These are phyloP conservation scores for Pythium aristosporum DNA, from an alignment of 352 stramenopile species.

Conservation along the genomic window DNA sequence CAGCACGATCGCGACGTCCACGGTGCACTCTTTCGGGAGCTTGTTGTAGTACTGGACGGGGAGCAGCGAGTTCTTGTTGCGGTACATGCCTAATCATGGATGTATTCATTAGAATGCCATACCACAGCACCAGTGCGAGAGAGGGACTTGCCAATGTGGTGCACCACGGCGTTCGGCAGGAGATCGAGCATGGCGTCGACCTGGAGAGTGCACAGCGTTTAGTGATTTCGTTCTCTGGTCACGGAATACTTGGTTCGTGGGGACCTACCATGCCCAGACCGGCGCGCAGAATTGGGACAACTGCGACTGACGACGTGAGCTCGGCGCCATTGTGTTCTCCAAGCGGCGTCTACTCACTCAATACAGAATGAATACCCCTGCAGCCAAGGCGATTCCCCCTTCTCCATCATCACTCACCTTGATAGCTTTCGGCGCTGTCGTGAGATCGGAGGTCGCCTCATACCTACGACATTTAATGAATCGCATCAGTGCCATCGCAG, in stretches of 20 bases:
- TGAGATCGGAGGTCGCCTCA: conserved; percentile 73
- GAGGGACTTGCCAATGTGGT: conserved; percentile 91
- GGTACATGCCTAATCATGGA: conserved; percentile 71
- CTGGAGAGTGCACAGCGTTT: conserved; percentile 45
- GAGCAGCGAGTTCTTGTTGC: conserved; percentile 88
- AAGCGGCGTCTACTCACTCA: conserved; percentile 59
- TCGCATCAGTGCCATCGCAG: conserved; percentile 10
- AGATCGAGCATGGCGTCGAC: conserved; percentile 97
- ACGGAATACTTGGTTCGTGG: not conserved
- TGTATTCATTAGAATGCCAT: not conserved
- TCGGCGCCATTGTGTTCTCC: conserved; percentile 81
- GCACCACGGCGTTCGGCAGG: conserved; percentile 93
- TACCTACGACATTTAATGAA: conserved; percentile 41
- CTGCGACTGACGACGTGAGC: conserved; percentile 87
- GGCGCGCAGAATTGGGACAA: conserved; percentile 96
- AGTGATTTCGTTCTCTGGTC: not conserved
- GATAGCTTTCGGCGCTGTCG: conserved; percentile 69
- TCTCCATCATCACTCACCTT: conserved; percentile 34
- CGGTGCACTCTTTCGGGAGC: conserved; percentile 92
- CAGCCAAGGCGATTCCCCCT: too few species aligned
- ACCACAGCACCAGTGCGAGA: not conserved
- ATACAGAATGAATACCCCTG: not conserved
- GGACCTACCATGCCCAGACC: conserved; percentile 83
- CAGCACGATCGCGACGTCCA: conserved; percentile 94
- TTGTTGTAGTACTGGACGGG: conserved; percentile 99